phyloP scores from a whole-genome alignment of 2,329 filamentous ascomycete genomes.

The Aspergillus pseudonomiae region DNA sequence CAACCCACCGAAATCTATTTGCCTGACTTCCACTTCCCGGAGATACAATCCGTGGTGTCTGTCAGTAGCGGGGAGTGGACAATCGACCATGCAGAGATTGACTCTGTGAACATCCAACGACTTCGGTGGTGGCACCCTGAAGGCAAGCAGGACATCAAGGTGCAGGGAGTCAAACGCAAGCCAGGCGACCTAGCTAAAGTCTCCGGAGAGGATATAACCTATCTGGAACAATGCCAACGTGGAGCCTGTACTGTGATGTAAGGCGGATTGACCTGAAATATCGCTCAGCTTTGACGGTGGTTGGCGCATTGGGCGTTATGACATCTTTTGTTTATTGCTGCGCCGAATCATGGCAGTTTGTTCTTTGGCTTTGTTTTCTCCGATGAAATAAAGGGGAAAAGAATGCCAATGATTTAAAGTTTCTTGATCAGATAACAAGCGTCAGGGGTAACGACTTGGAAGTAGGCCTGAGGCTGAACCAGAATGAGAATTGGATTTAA shows the following conservation, averaged over 20 bases:
- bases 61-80: constrained; percentile 89
- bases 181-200: constrained; percentile 44
- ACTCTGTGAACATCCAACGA: constrained; percentile 71
- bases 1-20: constrained; percentile 81
- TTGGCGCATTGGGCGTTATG: background rate
- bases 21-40: constrained; percentile 90
- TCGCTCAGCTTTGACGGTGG: background rate
- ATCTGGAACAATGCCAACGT: constrained; percentile 65
- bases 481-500: background rate
- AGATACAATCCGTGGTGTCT: constrained; percentile 69
- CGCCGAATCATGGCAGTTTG: background rate
- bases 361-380: background rate
- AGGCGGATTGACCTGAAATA: constrained; percentile 6
- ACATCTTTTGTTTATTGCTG: background rate
- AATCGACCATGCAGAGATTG: constrained; percentile 72
- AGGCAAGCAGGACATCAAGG: constrained; percentile 77
- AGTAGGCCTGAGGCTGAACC: background rate
- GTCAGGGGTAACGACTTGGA: background rate
- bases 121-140: constrained; percentile 92
- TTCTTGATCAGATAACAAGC: background rate
- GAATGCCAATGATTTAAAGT: background rate
- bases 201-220: constrained; percentile 73
- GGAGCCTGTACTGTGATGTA: constrained; percentile 57
- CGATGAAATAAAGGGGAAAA: background rate
- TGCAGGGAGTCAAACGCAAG: constrained; percentile 73